phyloP scores from a whole-genome alignment of 2,329 filamentous ascomycete genomes.

The Xylariales sp. region DNA sequence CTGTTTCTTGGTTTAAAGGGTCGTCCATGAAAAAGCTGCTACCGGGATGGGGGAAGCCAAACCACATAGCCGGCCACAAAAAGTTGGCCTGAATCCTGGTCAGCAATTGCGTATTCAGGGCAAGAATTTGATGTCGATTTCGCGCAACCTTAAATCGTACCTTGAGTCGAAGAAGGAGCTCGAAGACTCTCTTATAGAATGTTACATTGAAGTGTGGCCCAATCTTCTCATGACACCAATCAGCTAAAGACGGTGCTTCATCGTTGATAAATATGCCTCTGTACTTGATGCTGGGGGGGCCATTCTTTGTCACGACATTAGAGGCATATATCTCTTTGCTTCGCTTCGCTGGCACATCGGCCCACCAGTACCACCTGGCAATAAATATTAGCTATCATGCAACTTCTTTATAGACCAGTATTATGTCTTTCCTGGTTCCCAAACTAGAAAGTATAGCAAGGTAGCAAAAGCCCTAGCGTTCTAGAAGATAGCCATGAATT shows the following conservation, averaged over 20 bases:
- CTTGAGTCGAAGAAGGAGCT: conserved; percentile 64
- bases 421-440: no score
- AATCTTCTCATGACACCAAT: conserved; percentile 51
- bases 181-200: conserved; percentile 67
- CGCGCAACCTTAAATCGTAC: no score
- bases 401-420: no score
- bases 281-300: conserved; percentile 60
- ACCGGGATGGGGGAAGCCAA: no score
- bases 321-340: conserved; percentile 52
- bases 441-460: no score
- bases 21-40: conserved; percentile 72
- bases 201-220: conserved; percentile 49
- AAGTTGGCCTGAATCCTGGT: conserved; percentile 75
- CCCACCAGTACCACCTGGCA: conserved; percentile 70
- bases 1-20: conserved; percentile 60
- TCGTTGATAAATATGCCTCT: conserved; percentile 69
- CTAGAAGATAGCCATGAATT: no score
- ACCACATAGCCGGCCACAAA: conserved; percentile 71
- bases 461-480: no score
- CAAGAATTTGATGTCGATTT: no score
- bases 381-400: no score
- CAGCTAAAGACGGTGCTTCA: conserved; percentile 62
- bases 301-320: conserved; percentile 49
- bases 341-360: conserved; percentile 52
- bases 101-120: no score